These are phyloP conservation scores for Mucor indicus DNA, from an alignment of 371 early-diverging fungal species.

Conservation along the genomic window DNA sequence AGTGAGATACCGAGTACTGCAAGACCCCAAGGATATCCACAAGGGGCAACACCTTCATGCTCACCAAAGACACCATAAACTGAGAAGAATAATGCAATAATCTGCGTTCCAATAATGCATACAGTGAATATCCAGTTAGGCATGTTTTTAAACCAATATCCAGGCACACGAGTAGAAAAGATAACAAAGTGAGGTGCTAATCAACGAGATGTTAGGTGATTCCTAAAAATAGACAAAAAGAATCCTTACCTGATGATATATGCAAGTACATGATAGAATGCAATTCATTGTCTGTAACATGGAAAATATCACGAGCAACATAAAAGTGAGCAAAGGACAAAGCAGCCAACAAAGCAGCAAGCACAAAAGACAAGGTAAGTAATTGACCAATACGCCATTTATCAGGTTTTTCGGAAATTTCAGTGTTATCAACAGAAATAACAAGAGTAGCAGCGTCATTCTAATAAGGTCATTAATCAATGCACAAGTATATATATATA, in stretches of 20 bases:
- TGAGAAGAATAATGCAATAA: constrained; percentile 86
- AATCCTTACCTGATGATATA: constrained; percentile 68
- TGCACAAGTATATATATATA: background rate
- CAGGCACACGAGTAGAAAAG: constrained; percentile 91
- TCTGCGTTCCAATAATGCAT: constrained; percentile 87
- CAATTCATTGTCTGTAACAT: constrained; percentile 43
- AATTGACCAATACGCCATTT: constrained; percentile 93
- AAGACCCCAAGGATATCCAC: constrained; percentile 60
- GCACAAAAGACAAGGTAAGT: constrained; percentile 71
- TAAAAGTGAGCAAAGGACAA: constrained; percentile 85
- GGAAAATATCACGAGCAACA: constrained; percentile 64
- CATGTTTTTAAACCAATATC: constrained; percentile 84
- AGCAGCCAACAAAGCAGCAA: constrained; percentile 69
- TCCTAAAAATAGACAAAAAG: constrained; percentile 44
- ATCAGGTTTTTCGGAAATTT: constrained; percentile 82
- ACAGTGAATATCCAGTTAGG: constrained; percentile 78
- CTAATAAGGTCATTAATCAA: constrained; percentile 5
- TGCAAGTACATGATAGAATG: constrained; percentile 90
- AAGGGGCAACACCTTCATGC: constrained; percentile 45
- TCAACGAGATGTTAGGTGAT: constrained; percentile 43
- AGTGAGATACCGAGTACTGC: constrained; percentile 68
- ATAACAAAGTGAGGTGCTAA: constrained; percentile 94
- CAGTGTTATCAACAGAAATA: constrained; percentile 88
- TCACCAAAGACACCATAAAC: constrained; percentile 70
- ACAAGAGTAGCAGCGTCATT: constrained; percentile 93